phyloP scores from a whole-genome alignment of 306 rosid species.

The Cucurbita argyrosperma region DNA sequence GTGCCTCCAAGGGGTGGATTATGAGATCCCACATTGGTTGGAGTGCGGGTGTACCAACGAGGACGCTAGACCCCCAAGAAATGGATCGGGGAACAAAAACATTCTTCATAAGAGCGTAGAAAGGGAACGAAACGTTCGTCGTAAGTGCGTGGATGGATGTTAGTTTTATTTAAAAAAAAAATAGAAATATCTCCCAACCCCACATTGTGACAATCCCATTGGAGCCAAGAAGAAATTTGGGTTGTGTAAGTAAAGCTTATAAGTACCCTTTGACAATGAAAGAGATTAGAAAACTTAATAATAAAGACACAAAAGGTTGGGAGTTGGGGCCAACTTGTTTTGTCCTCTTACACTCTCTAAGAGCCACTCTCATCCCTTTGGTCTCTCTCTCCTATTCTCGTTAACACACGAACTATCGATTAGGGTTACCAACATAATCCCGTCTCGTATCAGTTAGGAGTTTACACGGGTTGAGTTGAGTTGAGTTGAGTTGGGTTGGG shows the following conservation, averaged over 20 bases:
- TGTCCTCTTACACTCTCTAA: background rate
- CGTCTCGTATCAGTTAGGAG: too few species aligned
- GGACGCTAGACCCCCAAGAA: too few species aligned
- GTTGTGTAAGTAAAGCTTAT: background rate
- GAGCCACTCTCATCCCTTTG: background rate
- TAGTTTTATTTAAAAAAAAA: background rate
- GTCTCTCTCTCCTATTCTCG: background rate
- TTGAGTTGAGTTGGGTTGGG: too few species aligned
- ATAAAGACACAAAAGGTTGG: background rate
- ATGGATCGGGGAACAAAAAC: too few species aligned
- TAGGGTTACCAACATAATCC: background rate
- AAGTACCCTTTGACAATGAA: conserved; percentile 1
- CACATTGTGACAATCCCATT: background rate
- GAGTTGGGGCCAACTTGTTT: background rate
- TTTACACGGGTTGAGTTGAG: too few species aligned
- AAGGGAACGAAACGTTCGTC: too few species aligned
- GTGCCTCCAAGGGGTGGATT: too few species aligned
- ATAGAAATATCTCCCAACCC: background rate
- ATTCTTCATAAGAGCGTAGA: too few species aligned
- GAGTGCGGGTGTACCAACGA: too few species aligned
- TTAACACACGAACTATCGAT: background rate
- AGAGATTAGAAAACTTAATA: background rate
- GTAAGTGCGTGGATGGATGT: background rate
- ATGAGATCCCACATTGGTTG: too few species aligned
- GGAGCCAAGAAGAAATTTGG: background rate